Evolutionary conservation across 768 basidiomycete genomes (phyloP), one percentile per base, ranked within the genome.

Genomic region (Ramaria rubella): DNA sequence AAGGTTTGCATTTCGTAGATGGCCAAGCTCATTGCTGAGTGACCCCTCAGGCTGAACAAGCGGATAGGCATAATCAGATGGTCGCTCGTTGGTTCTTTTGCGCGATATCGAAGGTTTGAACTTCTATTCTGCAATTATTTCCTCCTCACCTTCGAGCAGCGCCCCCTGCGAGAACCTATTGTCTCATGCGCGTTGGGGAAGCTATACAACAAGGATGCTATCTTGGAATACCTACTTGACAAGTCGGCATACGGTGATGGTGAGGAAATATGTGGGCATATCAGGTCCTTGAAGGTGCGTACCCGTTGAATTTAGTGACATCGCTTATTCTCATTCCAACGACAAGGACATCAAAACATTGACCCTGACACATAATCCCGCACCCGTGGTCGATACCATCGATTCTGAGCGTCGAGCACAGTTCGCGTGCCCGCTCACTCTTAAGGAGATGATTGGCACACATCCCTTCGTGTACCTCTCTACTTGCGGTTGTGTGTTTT

Each of bases 161-260:
- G 81, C 53, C 85, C 84, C n/a, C 77, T 98, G 1, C 83, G 86
- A 64, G 85, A 90, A 58, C 96, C 96, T 0, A 76, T 97, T 5
- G 96, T 97, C 0, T 86, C 94, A 0, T 95, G 93, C 70, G 85
- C 85, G 0, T 77, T 97, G 0, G 96, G 96, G 11, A 95, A 94
- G 69, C 75, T 99, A 0, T 98, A 97, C 68, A 99, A 97, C 72
- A 96, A 95, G 67, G 95, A 95, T 63, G 82, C 94, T 1, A 75
- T 99, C 26, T 80, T 99, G 38, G 91, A 96, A 68, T 95, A 85
- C 70, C 76, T 97, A 30, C 72, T 98, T 15, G 89, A 95, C 68
- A 84, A 82, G 62, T 73, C 81, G 3, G 77, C 84, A 2, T 94
- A 93, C 68, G 92, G 94, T 5, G 96, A 98, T 61, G 94, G 93